These are phyloP conservation scores for Scenedesmus sp. DNA, from an alignment of 163 green algal species.

Conservation along the genomic window DNA sequence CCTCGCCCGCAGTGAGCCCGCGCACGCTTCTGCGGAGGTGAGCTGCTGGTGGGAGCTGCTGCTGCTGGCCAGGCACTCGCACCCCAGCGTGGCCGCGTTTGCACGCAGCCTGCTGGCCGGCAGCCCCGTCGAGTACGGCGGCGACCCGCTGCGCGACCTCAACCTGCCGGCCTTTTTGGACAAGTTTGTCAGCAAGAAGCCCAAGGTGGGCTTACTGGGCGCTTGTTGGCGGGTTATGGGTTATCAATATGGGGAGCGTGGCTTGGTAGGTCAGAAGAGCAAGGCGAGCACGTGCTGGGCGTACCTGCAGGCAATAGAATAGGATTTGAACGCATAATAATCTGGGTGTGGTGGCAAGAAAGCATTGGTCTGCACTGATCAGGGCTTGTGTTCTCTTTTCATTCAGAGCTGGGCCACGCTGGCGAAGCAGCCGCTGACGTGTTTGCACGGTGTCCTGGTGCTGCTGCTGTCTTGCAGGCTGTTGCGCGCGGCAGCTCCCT, in stretches of 20 bases:
- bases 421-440: too few species aligned
- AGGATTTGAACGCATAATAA: too few species aligned
- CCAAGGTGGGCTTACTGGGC: conserved; percentile 73
- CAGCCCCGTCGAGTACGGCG: conserved; percentile 82
- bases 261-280: too few species aligned
- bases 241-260: too few species aligned
- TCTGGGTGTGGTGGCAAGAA: too few species aligned
- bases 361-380: too few species aligned
- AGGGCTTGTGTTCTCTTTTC: too few species aligned
- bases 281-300: too few species aligned
- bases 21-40: conserved; percentile 81
- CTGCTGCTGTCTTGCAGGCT: conserved; percentile 53
- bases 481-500: conserved; percentile 70
- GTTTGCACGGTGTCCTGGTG: background rate
- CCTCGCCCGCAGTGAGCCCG: conserved; percentile 73
- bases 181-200: conserved; percentile 94
- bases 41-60: conserved; percentile 95
- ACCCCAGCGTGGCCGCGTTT: conserved; percentile 94
- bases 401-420: too few species aligned
- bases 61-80: conserved; percentile 83
- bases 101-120: conserved; percentile 86
- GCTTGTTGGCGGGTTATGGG: too few species aligned
- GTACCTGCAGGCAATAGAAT: too few species aligned
- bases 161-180: conserved; percentile 91
- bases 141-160: conserved; percentile 94